phyloP scores from a whole-genome alignment of 495 filamentous ascomycete genomes.

The Hypoxylon cercidicola region DNA sequence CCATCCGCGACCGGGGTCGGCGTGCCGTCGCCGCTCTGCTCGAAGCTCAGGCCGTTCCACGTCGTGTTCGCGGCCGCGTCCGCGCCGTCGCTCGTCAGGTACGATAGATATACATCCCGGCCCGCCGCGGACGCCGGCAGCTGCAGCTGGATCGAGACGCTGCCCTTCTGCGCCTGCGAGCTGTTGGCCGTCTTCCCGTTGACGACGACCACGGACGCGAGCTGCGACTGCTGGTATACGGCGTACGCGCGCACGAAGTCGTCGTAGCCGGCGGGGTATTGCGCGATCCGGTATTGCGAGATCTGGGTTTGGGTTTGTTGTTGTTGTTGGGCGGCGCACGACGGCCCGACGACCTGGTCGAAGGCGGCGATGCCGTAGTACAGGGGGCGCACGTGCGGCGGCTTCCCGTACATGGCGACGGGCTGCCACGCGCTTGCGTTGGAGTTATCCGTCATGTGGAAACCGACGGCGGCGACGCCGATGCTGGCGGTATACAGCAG shows the following conservation, averaged over 20 bases:
- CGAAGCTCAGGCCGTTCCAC: slow-evolving; percentile 51
- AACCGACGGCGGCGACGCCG: slow-evolving; percentile 46
- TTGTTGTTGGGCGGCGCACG: slow-evolving; percentile 37
- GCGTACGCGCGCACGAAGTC: slow-evolving; percentile 44
- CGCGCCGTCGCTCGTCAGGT: slow-evolving; percentile 46
- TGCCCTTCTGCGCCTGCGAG: slow-evolving; percentile 32
- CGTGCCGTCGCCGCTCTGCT: slow-evolving; percentile 41
- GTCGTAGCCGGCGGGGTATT: slow-evolving; percentile 27
- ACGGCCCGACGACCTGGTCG: slow-evolving; percentile 47
- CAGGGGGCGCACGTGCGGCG: slow-evolving; percentile 46
- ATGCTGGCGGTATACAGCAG: slow-evolving; percentile 45
- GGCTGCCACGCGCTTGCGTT: slow-evolving; percentile 52
- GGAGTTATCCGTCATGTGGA: slow-evolving; percentile 55
- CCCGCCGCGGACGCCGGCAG: slow-evolving; percentile 28
- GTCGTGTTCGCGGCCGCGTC: slow-evolving; percentile 44
- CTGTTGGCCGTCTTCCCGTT: slow-evolving; percentile 44
- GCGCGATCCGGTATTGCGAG: slow-evolving; percentile 19
- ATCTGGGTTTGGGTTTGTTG: slow-evolving; percentile 20
- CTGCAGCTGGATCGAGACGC: slow-evolving; percentile 36
- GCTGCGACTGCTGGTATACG: slow-evolving; percentile 39
- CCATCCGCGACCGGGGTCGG: slow-evolving; percentile 26
- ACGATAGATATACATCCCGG: slow-evolving; percentile 45
- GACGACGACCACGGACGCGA: slow-evolving; percentile 46
- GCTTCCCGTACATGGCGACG: slow-evolving; percentile 32
- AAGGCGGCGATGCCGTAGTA: slow-evolving; percentile 54